Evolutionary conservation across 108 stramenopile genomes (phyloP), one percentile per base, ranked within the genome.

Genomic region (Skeletonema costatum): DNA sequence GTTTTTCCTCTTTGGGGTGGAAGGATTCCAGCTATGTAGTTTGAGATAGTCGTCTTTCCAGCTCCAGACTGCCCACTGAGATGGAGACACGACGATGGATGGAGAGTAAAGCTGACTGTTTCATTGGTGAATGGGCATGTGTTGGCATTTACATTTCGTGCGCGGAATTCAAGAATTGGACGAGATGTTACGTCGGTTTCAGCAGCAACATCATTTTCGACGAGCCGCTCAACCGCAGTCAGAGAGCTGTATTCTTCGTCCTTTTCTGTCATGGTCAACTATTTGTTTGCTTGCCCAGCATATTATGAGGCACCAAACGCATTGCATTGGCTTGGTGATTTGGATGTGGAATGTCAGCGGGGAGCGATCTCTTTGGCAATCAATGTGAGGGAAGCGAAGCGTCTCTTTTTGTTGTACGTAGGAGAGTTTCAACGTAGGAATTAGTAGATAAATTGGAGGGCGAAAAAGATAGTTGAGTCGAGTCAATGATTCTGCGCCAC

Each of bases 11-110:
- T 68, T 21, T 32, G 64, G 64, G 46, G 60, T 32, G 68, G 76
- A 29, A 77, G 60, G 0, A 71, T 44, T n/a, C 89, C 92, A 5
- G 88, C 88, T 53, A 94, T 74, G 64, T 82, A 89, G 21, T 66
- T 87, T 13, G 88, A 76, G 2, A 94, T 67, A 25, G 93, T 94
- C 2, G 88, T 88, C 61, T 94, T 94, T 30, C 93, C 92, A 9
- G 86, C 73, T 8, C 93, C 93, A 56, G 76, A 78, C 9, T 73
- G 73, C 2, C 93, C 93, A 12, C 61, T 74, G 41, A 94, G 75
- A 36, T 86, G 83, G 14, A 92, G 67, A 68, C 89, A 90, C 0
- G 82, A 78, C 2, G 87, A 87, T 7, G 76, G 86, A 48, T 66
- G 35, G 32, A 94, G 51, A 2, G 77, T 68, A 66, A 94, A 94